These are phyloP conservation scores for Dimargaris verticillata DNA, from an alignment of 192 early-diverging fungal species.

Conservation along the genomic window DNA sequence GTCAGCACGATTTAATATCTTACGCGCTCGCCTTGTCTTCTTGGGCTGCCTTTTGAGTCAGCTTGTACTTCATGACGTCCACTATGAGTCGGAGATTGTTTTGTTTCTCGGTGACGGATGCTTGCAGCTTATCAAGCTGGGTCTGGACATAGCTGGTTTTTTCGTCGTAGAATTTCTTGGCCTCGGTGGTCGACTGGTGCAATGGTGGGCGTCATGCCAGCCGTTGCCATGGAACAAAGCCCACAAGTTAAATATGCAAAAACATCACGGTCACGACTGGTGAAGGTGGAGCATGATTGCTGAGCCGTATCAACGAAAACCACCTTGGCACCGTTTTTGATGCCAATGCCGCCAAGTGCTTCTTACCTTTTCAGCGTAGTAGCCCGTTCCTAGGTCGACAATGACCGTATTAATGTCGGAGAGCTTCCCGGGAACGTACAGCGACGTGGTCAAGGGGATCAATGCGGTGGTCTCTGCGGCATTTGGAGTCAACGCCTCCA, in stretches of 20 bases:
- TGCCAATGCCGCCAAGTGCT: no score
- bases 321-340: no score
- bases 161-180: not conserved
- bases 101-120: not conserved
- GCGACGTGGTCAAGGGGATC: not conserved
- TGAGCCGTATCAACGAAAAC: no score
- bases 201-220: no score
- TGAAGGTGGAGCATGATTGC: no score
- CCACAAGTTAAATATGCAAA: no score
- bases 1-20: no score
- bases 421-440: not conserved
- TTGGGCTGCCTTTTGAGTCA: not conserved
- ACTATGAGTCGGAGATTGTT: not conserved
- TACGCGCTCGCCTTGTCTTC: constrained; percentile 3
- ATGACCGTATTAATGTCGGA: not conserved
- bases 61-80: not conserved
- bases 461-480: not conserved
- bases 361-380: not conserved
- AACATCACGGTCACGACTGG: no score
- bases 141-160: not conserved
- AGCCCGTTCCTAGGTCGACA: not conserved
- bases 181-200: not conserved
- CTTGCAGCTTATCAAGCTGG: not conserved
- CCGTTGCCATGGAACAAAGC: no score
- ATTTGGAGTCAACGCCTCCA: not conserved